Percentiles rank a stretch among this genome's conserved stretches.
Evolutionary conservation across 2,329 filamentous ascomycete genomes (phyloP).

Genomic region (Aureobasidium pullulans): DNA sequence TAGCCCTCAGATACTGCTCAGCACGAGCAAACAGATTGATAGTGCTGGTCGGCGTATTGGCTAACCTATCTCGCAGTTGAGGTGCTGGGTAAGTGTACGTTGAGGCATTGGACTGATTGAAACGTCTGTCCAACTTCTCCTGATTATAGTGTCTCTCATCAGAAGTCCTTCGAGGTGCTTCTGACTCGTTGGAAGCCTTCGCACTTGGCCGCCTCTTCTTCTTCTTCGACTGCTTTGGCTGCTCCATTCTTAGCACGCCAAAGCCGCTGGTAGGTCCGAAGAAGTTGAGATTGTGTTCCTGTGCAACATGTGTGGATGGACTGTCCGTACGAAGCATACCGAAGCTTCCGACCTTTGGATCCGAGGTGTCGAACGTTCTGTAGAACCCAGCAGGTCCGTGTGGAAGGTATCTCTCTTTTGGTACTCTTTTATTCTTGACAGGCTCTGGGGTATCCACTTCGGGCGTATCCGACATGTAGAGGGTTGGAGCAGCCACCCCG

Average conservation of each 20-base stretch:
- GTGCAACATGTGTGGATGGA: background rate
- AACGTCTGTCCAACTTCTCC: no score
- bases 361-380: constrained; percentile 6
- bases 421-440: background rate
- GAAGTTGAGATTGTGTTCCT: constrained; percentile 1
- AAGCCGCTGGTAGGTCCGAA: constrained; percentile 6
- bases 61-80: background rate
- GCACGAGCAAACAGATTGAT: constrained; percentile 3
- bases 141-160: background rate
- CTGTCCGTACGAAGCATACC: constrained; percentile 3
- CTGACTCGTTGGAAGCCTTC: background rate
- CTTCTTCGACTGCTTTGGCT: background rate
- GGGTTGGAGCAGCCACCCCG: no score
- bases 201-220: background rate
- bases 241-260: constrained; percentile 3
- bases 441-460: background rate
- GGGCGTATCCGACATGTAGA: background rate
- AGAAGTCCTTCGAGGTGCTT: background rate
- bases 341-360: background rate
- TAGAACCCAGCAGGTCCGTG: background rate
- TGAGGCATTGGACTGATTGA: background rate
- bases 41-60: background rate
- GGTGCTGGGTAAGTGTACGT: background rate
- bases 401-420: background rate
- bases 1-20: background rate